These are phyloP conservation scores for Sporodiniella umbellata DNA, from an alignment of 371 early-diverging fungal genomes.

Conservation along the genomic window DNA sequence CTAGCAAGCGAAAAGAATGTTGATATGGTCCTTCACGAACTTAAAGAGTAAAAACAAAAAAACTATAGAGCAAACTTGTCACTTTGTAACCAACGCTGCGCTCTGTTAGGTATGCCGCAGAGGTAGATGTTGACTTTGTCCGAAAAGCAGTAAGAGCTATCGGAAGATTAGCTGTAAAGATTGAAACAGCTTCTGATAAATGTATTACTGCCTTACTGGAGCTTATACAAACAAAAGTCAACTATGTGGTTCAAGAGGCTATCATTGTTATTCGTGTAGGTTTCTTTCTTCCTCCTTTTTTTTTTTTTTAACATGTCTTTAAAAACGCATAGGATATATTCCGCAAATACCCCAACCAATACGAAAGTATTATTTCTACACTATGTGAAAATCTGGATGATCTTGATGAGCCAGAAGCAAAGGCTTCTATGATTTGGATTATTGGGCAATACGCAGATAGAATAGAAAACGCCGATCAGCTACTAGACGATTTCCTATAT, in stretches of 20 bases:
- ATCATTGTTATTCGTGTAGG: constrained; percentile 63
- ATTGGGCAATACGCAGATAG: constrained; percentile 94
- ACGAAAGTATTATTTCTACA: constrained; percentile 82
- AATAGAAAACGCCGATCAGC: constrained; percentile 85
- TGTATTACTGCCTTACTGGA: constrained; percentile 86
- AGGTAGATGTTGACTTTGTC: constrained; percentile 96
- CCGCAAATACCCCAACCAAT: constrained; percentile 92
- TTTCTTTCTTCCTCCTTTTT: background rate
- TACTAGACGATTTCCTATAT: constrained; percentile 79
- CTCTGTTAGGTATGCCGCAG: constrained; percentile 81
- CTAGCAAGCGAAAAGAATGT: constrained; percentile 77
- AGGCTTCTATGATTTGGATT: constrained; percentile 96
- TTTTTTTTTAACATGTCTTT: too few relatives aligned
- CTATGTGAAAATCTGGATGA: constrained; percentile 88
- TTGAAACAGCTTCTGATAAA: constrained; percentile 76
- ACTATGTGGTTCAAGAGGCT: constrained; percentile 93
- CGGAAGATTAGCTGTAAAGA: constrained; percentile 90
- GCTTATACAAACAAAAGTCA: constrained; percentile 85
- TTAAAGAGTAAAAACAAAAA: constrained; percentile 75
- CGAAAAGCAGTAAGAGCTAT: constrained; percentile 89
- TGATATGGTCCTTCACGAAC: constrained; percentile 82
- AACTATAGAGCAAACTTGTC: too few relatives aligned
- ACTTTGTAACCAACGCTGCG: too few relatives aligned
- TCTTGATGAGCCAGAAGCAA: constrained; percentile 93
- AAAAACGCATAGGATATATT: constrained; percentile 92